These are phyloP conservation scores for Vaucheria bursata DNA, from an alignment of 352 stramenopile genomes.

Conservation along the genomic window DNA sequence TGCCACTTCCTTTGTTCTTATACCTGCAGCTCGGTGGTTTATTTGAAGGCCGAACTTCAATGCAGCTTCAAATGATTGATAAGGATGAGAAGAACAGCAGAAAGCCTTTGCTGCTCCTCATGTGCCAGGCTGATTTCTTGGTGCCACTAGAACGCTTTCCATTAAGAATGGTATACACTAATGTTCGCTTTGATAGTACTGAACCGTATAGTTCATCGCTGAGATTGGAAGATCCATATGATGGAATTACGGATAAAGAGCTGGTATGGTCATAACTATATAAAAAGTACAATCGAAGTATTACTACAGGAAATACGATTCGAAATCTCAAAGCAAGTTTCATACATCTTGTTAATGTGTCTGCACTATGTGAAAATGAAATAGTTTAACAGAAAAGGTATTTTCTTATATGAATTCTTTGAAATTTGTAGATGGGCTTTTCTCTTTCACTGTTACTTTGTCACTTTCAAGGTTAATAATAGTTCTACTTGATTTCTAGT, in stretches of 20 bases:
- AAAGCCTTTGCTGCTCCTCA: slow-evolving; percentile 15
- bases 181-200: slow-evolving; percentile 22
- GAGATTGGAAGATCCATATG: slow-evolving; percentile 28
- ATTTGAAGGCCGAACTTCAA: background rate
- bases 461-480: too few relatives aligned
- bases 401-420: too few relatives aligned
- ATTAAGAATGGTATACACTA: slow-evolving; percentile 27
- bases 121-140: slow-evolving; percentile 21
- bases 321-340: too few relatives aligned
- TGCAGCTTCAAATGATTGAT: background rate
- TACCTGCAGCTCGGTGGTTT: background rate
- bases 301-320: too few relatives aligned
- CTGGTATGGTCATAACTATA: too few relatives aligned
- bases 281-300: too few relatives aligned
- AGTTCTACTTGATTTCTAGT: too few relatives aligned
- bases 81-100: background rate
- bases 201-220: slow-evolving; percentile 29
- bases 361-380: too few relatives aligned
- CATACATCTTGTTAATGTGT: too few relatives aligned
- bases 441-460: too few relatives aligned
- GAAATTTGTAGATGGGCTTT: too few relatives aligned
- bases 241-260: slow-evolving; percentile 21
- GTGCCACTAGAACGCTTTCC: slow-evolving; percentile 19
- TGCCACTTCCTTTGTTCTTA: background rate
- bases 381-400: too few relatives aligned